Base-by-base conservation (phyloP, 2,329 filamentous ascomycete genomes). In the Talaromyces sp. region DNA sequence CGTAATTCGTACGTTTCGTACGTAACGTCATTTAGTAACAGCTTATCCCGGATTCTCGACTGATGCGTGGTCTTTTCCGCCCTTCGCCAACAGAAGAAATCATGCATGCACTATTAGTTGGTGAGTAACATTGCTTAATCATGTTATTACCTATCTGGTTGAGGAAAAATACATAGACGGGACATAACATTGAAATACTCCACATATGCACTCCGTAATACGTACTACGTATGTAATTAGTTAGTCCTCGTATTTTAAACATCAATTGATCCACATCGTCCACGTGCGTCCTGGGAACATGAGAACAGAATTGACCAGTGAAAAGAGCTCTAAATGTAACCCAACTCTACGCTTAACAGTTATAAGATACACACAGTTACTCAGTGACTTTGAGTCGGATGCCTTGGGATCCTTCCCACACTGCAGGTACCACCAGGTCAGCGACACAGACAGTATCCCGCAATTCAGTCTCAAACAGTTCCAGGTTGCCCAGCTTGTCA, bases 401-500 rank as follows among this genome's bases (percentile, higher is more conserved):
- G 0, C 55, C 55, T 31, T 56, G 55, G 17, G 55, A 46, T 21
- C 55, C 55, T 46, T 56, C 55, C 55, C 55, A 56, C 21, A 56
- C 55, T 43, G 38, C 31, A 56, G 55, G 55, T n/a, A 56, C 38
- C 26, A 56, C 55, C 17, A 56, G 17, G 24, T 56, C 35, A 3
- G 55, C 55, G 9, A 56, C 55, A 56, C 55, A 56, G 10, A 56
- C 46, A 21, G 55, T 56, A 31, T 56, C 55, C 21, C 55, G 55
- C n/a, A 38, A n/a, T 38, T 38, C 35, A 38, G 35, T 38, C n/a
- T 38, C 14, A 5, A 38, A 38, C 35, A 38, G 7, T 6, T 38
- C 35, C n/a, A 31, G 38, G 11, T 56, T 56, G 6, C 55, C 55
- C 24, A 56, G 14, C 11, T 56, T 56, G 21, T 56, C 55, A 21